Conservation (phyloP, 2,329 filamentous ascomycete genomes). For the Coniosporium tulheliwenetii region DNA sequence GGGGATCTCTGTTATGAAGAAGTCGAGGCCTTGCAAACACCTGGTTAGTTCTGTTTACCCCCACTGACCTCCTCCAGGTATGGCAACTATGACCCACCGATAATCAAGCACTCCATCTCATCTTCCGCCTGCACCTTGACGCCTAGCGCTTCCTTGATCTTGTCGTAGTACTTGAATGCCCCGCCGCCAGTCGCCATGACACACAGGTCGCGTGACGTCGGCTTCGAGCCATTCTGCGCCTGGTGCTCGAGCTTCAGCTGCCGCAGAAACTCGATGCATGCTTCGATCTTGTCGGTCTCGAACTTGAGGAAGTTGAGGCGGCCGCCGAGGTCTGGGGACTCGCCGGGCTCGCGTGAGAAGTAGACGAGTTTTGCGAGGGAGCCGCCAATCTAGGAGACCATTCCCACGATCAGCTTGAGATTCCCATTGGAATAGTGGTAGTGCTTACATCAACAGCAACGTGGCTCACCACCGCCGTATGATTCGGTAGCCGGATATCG, state of each 20-base stretch:
- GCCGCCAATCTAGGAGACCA: constrained; percentile 60
- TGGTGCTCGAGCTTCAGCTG: constrained; percentile 71
- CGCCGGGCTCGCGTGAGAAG: constrained; percentile 68
- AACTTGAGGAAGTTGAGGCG: constrained; percentile 91
- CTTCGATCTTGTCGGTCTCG: constrained; percentile 86
- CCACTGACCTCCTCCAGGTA: too few species aligned
- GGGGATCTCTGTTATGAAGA: constrained; percentile 97
- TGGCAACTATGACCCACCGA: constrained; percentile 40
- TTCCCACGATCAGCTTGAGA: background rate
- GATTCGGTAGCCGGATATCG: constrained; percentile 91
- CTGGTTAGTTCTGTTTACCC: too few species aligned
- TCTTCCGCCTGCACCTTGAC: constrained; percentile 86
- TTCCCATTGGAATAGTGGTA: constrained; percentile 1
- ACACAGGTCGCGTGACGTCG: constrained; percentile 48
- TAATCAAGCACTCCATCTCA: constrained; percentile 97
- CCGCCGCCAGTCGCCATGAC: constrained; percentile 95
- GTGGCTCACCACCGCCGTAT: constrained; percentile 89
- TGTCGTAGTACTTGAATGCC: constrained; percentile 93
- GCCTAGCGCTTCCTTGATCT: constrained; percentile 65
- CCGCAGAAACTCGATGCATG: constrained; percentile 84
- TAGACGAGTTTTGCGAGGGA: constrained; percentile 94
- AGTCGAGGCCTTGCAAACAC: constrained; percentile 58
- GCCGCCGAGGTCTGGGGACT: constrained; percentile 66
- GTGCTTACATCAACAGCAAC: constrained; percentile 70
- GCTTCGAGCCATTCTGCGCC: constrained; percentile 54